Evolutionary conservation across 805 yeast genomes (phyloP).

Genomic region (Suhomyces sp.): DNA sequence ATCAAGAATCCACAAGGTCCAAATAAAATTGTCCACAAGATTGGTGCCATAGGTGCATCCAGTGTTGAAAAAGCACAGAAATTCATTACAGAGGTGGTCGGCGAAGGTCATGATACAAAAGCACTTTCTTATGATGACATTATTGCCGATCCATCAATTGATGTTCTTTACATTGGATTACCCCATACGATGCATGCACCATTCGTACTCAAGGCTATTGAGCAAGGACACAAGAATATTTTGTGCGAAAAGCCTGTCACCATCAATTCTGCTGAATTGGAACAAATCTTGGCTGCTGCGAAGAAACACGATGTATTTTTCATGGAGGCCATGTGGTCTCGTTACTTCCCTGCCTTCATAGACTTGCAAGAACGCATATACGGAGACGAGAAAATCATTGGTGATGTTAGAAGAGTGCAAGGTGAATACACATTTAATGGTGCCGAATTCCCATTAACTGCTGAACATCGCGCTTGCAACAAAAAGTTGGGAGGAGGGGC

Average conservation of each 20-base stretch:
- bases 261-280: slow-evolving; percentile 44
- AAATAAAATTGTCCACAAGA: slow-evolving; percentile 26
- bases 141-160: slow-evolving; percentile 40
- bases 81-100: slow-evolving; percentile 25
- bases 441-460: slow-evolving; percentile 19
- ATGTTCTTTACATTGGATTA: slow-evolving; percentile 52
- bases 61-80: slow-evolving; percentile 30
- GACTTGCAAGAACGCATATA: slow-evolving; percentile 32
- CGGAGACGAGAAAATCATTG: slow-evolving; percentile 41
- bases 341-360: slow-evolving; percentile 47
- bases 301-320: slow-evolving; percentile 41
- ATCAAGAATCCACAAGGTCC: slow-evolving; percentile 20
- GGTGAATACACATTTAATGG: slow-evolving; percentile 42
- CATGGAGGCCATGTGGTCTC: slow-evolving; percentile 62
- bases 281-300: slow-evolving; percentile 43
- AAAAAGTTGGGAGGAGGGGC: slow-evolving; percentile 52
- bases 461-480: slow-evolving; percentile 41
- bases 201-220: slow-evolving; percentile 41
- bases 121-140: slow-evolving; percentile 41
- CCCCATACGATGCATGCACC: slow-evolving; percentile 53
- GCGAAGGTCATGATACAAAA: slow-evolving; percentile 15
- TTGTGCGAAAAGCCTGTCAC: slow-evolving; percentile 56
- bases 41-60: slow-evolving; percentile 41
- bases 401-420: slow-evolving; percentile 43
- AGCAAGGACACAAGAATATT: slow-evolving; percentile 48